Percentiles rank a stretch among this genome's conserved stretches.
Conservation (phyloP, 495 filamentous ascomycete genomes). For the Penicillium odoratum region DNA sequence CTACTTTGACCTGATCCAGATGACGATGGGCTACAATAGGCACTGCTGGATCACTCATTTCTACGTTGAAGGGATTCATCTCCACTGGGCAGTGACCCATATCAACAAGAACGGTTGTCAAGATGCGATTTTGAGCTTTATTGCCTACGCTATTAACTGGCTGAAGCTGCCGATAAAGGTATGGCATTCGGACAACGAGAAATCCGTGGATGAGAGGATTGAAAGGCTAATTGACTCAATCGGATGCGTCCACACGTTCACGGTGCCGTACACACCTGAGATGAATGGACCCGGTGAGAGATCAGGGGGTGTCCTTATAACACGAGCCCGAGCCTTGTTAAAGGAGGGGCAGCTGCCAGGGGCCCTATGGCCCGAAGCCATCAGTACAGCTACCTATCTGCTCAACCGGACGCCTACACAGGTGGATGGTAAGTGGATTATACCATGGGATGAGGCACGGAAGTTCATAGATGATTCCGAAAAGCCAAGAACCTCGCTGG, state of each 20-base stretch:
- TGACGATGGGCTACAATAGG: constrained; percentile 1
- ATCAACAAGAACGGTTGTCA: not conserved
- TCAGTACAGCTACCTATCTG: constrained; percentile 2
- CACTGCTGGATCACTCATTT: constrained; percentile 10
- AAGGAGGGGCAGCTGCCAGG: constrained; percentile 8
- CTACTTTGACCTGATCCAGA: constrained; percentile 8
- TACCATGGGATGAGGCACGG: constrained; percentile 5
- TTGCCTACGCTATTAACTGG: constrained; percentile 1
- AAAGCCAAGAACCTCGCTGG: constrained; percentile 1
- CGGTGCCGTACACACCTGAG: not conserved
- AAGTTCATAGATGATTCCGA: not conserved
- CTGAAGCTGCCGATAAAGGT: constrained; percentile 3
- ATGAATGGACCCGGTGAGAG: constrained; percentile 11
- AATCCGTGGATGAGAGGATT: too few species aligned
- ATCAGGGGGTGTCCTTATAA: constrained; percentile 12
- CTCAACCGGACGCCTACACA: constrained; percentile 11
- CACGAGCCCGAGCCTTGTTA: not conserved
- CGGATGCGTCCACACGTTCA: not conserved
- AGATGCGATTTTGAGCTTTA: not conserved
- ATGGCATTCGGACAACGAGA: constrained; percentile 10
- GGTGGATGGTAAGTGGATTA: not conserved
- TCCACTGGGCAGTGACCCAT: constrained; percentile 1
- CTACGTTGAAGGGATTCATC: constrained; percentile 13
- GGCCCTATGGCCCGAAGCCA: too few species aligned
- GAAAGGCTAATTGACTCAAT: not conserved